Evolutionary conservation across 2,329 filamentous ascomycete species (phyloP).

Genomic region (Aspergillus phoenicis): DNA sequence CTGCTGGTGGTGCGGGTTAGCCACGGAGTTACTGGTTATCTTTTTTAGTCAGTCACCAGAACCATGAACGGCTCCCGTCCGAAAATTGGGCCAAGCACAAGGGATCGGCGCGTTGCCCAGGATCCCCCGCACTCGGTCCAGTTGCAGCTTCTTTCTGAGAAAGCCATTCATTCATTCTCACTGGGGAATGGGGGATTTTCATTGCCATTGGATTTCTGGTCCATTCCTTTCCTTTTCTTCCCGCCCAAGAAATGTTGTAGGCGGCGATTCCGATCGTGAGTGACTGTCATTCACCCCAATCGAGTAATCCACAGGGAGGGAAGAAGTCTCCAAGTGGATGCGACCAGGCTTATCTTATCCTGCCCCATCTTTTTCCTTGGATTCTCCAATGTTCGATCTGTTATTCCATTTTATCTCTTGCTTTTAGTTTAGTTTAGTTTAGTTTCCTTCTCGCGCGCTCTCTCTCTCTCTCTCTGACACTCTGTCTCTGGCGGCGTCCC

Average conservation of each 20-base stretch:
- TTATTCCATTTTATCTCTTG: too few species aligned
- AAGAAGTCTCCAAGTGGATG: not conserved
- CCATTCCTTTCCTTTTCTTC: too few species aligned
- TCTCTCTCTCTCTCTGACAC: not conserved
- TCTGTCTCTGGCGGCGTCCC: not conserved
- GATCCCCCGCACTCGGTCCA: not conserved
- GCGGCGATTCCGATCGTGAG: too few species aligned
- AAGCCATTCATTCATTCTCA: not conserved
- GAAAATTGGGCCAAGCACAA: not conserved
- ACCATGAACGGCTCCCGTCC: not conserved
- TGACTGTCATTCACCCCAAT: not conserved
- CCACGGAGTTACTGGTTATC: not conserved
- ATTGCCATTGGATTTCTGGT: not conserved
- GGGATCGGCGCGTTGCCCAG: not conserved
- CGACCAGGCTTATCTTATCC: not conserved
- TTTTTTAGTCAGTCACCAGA: not conserved
- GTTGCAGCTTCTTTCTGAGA: not conserved
- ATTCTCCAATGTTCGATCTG: too few species aligned
- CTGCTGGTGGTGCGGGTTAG: not conserved
- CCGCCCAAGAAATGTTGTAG: too few species aligned
- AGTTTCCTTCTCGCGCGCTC: not conserved
- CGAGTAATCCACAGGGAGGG: not conserved
- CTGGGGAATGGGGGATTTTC: not conserved
- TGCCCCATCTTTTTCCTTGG: not conserved
- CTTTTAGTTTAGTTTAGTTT: not conserved